A percentile compares a stretch with the other conserved stretches of the same genome.
phyloP scores from a whole-genome alignment of 169 alveolate species.

The Cryptosporidium felis region DNA sequence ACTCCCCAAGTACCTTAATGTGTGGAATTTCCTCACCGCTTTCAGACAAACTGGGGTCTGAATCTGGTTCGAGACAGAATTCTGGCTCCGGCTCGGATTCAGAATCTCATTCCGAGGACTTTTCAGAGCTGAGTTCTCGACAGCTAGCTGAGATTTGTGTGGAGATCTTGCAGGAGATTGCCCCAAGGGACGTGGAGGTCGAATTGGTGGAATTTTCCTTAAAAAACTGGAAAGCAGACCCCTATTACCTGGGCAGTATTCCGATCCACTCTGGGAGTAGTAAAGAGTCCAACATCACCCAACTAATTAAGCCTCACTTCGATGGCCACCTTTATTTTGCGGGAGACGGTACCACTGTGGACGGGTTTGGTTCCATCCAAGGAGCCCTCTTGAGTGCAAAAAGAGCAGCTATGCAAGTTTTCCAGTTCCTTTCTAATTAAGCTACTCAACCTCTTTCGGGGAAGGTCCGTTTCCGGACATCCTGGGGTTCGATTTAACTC shows the following conservation, averaged over 20 bases:
- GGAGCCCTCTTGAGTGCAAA: conserved; percentile 71
- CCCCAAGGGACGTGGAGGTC: conserved; percentile 8
- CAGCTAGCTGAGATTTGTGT: conserved; percentile 52
- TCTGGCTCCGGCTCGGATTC: too few species aligned
- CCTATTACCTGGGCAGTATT: conserved; percentile 31
- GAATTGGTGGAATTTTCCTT: background rate
- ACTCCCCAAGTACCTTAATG: conserved; percentile 34
- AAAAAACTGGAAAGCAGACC: conserved; percentile 57
- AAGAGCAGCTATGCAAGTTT: conserved; percentile 50
- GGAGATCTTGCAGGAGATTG: conserved; percentile 19
- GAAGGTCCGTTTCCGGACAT: too few species aligned
- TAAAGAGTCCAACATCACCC: conserved; percentile 30
- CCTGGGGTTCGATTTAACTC: too few species aligned
- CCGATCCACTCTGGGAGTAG: conserved; percentile 47
- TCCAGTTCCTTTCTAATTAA: conserved; percentile 18
- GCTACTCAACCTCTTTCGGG: background rate
- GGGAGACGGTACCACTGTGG: conserved; percentile 68
- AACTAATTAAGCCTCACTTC: conserved; percentile 58
- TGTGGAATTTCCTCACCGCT: conserved; percentile 59
- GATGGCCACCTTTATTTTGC: conserved; percentile 66
- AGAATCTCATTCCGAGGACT: background rate
- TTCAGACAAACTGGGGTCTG: background rate
- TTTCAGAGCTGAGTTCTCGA: background rate
- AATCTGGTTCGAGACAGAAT: too few species aligned
- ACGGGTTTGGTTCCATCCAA: conserved; percentile 50